Base-by-base conservation (phyloP, 805 yeast genomes). In the Saturnispora sanitii region DNA sequence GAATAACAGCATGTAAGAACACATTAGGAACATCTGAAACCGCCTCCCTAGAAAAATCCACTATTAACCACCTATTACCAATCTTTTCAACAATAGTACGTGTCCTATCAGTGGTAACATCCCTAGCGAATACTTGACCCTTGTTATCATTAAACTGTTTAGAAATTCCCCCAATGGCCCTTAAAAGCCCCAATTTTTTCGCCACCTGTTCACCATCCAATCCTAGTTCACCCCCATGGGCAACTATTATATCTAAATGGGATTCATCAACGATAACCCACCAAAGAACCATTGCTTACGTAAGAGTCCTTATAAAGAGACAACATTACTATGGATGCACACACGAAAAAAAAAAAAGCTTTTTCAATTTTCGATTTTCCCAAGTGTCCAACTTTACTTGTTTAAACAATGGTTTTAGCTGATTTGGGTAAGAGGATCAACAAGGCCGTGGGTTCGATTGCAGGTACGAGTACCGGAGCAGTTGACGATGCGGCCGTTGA, bases 391-490 rank as follows among this genome's bases (percentile, higher is more conserved):
- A 18, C 23, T 11, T 32, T 19, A 2, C 11, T 21, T 13, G 23
- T 32, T 22, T 19, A n/a, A 29, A 15, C 20, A n/a, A 82, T 82
- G 90, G 90, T 82, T 55, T 68, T 82, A 49, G 86, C 87, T 34
- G 92, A 82, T 60, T 65, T 82, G 44, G 92, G 94, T 25, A 68
- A 79, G 53, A 73, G 85, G 50, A 80, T 82, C 58, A 82, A 82
- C 61, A 68, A 68, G 53, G 94, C 92, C 16, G 79, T 82, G 39
- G 66, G 77, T 34, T 75, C 72, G 44, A 77, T 82, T 34, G 66
- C 83, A 28, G 66, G 68, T 49, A 65, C 84, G 6, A 64, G 60
- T 38, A 80, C 74, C 13, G 30, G 30, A 12, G 30, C n/a, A 45
- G 84, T 78, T 42, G 71, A 70, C 48, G 65, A 62, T 28, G 59